Evolutionary conservation across 768 basidiomycete genomes (phyloP).

Genomic region (Rhodotorula paludigena): DNA sequence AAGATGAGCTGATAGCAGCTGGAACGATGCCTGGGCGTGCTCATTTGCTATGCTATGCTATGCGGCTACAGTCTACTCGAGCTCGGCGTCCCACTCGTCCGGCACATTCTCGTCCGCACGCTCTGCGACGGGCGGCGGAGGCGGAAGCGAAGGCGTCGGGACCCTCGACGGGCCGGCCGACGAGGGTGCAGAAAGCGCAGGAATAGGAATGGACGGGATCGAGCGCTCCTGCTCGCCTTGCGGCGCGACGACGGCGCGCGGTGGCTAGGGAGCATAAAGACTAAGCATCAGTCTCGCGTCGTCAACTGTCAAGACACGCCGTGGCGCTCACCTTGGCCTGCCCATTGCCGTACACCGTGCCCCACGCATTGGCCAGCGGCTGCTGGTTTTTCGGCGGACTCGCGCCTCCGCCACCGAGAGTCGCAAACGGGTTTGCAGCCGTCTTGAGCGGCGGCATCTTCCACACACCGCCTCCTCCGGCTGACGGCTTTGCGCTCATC

Average conservation of each 20-base stretch:
- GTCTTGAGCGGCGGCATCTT: not conserved
- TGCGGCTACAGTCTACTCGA: not conserved
- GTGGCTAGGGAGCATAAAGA: slow-evolving; percentile 23
- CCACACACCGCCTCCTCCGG: not conserved
- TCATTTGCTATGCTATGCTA: not conserved
- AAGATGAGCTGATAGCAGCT: too few relatives aligned
- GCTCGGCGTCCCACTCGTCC: slow-evolving; percentile 14
- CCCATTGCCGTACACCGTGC: slow-evolving; percentile 9
- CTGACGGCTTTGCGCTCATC: not conserved
- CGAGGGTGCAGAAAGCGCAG: not conserved
- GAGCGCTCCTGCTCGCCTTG: slow-evolving; percentile 23
- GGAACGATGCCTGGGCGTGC: too few relatives aligned
- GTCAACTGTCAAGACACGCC: too few relatives aligned
- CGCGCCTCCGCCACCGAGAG: slow-evolving; percentile 6
- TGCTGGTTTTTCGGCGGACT: not conserved
- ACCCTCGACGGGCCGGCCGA: not conserved
- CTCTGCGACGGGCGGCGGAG: slow-evolving; percentile 7
- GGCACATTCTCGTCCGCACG: slow-evolving; percentile 8
- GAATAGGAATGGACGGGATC: not conserved
- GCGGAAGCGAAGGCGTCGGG: slow-evolving; percentile 5
- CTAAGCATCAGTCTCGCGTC: not conserved
- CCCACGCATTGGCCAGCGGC: slow-evolving; percentile 15
- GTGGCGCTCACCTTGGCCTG: slow-evolving; percentile 23
- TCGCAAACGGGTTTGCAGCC: slow-evolving; percentile 30
- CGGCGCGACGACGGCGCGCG: slow-evolving; percentile 28